A percentile compares a stretch with the other conserved stretches of the same genome.
Evolutionary conservation across 305 asterid species (phyloP).

Genomic region (Fraxinus latifolia): DNA sequence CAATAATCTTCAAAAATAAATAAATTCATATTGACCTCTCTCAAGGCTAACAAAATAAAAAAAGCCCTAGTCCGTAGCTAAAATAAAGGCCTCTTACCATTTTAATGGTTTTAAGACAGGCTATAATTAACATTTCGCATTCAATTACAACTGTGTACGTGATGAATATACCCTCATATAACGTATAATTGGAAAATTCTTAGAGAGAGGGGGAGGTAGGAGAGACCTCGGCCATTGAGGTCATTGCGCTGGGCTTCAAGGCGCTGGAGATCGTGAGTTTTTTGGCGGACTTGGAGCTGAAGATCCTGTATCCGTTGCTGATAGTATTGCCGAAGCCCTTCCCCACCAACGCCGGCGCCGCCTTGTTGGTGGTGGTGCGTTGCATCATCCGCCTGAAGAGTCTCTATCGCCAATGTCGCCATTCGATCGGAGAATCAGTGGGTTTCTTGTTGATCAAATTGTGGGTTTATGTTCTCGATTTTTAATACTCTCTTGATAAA

Average conservation of each 20-base stretch:
- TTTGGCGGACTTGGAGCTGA: constrained; percentile 72
- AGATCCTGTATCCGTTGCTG: constrained; percentile 85
- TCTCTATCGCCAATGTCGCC: constrained; percentile 27
- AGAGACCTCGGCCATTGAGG: constrained; percentile 59
- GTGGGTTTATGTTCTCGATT: background rate
- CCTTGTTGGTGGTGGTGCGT: constrained; percentile 37
- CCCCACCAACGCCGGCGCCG: constrained; percentile 46
- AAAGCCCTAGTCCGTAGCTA: background rate
- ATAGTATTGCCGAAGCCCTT: constrained; percentile 87
- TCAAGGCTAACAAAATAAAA: background rate
- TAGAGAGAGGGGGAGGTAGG: background rate
- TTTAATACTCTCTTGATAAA: background rate
- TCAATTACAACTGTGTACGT: background rate
- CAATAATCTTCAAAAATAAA: background rate
- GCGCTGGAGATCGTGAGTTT: constrained; percentile 74
- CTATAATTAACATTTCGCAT: background rate
- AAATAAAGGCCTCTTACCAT: background rate
- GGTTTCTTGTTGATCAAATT: constrained; percentile 38
- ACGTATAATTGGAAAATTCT: background rate
- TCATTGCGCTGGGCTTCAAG: constrained; percentile 92
- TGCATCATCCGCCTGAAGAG: constrained; percentile 18
- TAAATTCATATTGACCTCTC: background rate
- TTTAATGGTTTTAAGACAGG: background rate
- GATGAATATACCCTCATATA: background rate
- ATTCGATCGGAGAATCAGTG: constrained; percentile 28